Percentiles rank a stretch among this genome's conserved stretches.
Evolutionary conservation across 2,329 filamentous ascomycete species (phyloP).

Genomic region (Ceratocystis harringtonii): DNA sequence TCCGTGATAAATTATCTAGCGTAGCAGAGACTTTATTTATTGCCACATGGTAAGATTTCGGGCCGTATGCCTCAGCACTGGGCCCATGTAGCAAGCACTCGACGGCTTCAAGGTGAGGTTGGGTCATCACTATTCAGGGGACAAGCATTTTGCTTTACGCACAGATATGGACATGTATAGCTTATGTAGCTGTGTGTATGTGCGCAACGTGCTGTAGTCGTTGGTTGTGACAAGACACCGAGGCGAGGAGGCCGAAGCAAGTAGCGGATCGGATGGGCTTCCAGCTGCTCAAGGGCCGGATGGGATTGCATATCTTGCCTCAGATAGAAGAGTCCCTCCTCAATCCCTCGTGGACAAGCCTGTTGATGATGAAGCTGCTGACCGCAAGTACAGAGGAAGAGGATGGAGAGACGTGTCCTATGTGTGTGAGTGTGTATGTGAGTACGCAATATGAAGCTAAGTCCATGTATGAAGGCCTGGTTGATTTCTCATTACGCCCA

Average conservation of each 20-base stretch:
- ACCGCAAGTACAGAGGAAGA: too few species aligned
- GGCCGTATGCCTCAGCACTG: not conserved
- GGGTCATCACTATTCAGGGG: not conserved
- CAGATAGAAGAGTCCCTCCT: too few species aligned
- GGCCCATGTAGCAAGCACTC: not conserved
- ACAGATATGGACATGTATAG: not conserved
- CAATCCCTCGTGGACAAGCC: too few species aligned
- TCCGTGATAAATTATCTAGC: not conserved
- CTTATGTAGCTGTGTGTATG: not conserved
- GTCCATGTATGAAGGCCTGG: not conserved
- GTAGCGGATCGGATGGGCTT: not conserved
- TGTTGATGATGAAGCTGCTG: too few species aligned
- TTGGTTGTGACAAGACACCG: not conserved
- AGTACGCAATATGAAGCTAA: not conserved
- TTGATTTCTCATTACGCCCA: not conserved
- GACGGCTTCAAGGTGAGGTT: not conserved
- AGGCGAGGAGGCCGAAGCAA: not conserved
- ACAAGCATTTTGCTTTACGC: not conserved
- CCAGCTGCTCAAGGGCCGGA: slow-evolving; percentile 1
- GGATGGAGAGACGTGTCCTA: not conserved
- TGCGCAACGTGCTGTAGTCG: not conserved
- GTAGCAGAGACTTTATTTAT: not conserved
- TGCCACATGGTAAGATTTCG: not conserved
- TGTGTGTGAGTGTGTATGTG: not conserved
- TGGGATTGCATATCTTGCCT: not conserved